Evolutionary conservation across 345 rosid genomes (phyloP), one percentile per base, ranked within the genome.

Genomic region (Leavenworthia alabamica): DNA sequence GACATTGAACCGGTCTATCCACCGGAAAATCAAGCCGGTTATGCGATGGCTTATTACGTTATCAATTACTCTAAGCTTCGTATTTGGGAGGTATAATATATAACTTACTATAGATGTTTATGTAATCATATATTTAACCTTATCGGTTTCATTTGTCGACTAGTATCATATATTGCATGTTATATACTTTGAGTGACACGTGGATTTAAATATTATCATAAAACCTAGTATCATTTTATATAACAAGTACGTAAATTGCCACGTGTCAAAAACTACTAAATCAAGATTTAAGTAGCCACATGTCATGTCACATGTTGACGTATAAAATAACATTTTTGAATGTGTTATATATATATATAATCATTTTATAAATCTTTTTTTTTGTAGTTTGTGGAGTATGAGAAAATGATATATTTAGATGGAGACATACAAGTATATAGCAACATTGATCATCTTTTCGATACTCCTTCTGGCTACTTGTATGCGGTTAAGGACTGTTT

Each of bases 31-130:
- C 75, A 79, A 44, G 67, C 73, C 0, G 69, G 73, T 60, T 85
- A 80, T 23, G 81, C 91, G 35, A 79, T 85, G 91, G 77, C 91
- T 6, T 81, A 85, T 19, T 85, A 83, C 41, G 85, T 86, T 66
- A 80, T 86, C 72, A 86, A 83, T 67, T 86, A 86, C 75, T 83
- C 89, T n/a, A 86, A 86, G 47, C 92, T 86, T 51, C 86, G 92
- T 22, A 83, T 86, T 35, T 86, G 92, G 92, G 88, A 83, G 86
- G 92, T 85, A 76, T 0, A 9, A 13, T 31, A n/a, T n/a, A 8
- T 4, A 6, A 22, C 13, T 27, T 28, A 41, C 6, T 23, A 33
- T 32, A 10, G 37, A 2, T 56, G 1, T n/a, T n/a, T 13, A 36
- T 36, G 16, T 51, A 17, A 1, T 41, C 11, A 4, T 5, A 3